phyloP scores from a whole-genome alignment of 805 yeast species.

The Wickerhamiella cacticola region DNA sequence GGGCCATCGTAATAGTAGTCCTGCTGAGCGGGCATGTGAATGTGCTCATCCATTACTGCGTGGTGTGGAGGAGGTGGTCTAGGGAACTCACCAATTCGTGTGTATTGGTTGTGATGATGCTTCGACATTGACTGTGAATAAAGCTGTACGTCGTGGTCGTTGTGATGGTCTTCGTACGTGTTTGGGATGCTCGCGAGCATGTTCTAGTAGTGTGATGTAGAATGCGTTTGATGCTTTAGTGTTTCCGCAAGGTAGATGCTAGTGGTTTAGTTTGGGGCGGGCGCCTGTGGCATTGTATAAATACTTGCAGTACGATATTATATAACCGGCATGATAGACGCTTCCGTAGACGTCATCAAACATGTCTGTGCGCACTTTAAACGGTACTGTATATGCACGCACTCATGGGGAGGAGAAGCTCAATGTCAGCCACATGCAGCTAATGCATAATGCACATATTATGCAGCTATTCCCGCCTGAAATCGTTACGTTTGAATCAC shows the following conservation, averaged over 20 bases:
- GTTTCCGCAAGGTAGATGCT: background rate
- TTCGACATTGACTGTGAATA: slow-evolving; percentile 5
- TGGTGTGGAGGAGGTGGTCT: background rate
- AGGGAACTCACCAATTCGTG: background rate
- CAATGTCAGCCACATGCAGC: background rate
- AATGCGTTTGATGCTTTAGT: too few species aligned
- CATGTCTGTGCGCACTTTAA: slow-evolving; percentile 8
- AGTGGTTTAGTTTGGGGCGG: background rate
- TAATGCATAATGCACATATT: background rate
- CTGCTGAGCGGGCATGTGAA: background rate
- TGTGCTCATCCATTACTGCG: too few species aligned
- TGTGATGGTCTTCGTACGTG: background rate
- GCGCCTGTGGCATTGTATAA: background rate
- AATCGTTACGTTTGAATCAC: background rate
- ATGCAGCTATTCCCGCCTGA: background rate
- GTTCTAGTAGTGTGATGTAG: too few species aligned
- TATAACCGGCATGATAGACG: background rate
- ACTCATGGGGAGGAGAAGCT: background rate
- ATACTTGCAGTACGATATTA: background rate
- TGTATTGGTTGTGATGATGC: slow-evolving; percentile 7
- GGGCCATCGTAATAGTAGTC: background rate
- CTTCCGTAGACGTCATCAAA: slow-evolving; percentile 6
- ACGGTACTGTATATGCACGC: slow-evolving; percentile 6
- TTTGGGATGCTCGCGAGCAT: slow-evolving; percentile 1
- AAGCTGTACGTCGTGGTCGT: background rate